A percentile compares a stretch with the other conserved stretches of the same genome.
Evolutionary conservation across 306 rosid genomes (phyloP).

Genomic region (Ormosia emarginata): DNA sequence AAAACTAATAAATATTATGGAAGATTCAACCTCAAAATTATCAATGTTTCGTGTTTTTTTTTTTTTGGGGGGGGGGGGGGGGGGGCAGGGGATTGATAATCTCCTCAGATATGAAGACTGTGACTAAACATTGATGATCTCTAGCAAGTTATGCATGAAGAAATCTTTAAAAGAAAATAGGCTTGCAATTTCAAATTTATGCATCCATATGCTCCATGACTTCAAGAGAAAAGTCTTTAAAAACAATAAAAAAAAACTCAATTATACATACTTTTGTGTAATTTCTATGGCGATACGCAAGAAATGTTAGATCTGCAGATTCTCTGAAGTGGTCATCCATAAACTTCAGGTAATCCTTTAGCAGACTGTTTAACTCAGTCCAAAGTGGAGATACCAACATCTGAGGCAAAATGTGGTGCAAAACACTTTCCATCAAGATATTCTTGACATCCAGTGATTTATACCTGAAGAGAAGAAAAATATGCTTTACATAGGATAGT

Average conservation of each 20-base stretch:
- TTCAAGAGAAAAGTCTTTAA: slow-evolving; percentile 11
- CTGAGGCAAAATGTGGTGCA: slow-evolving; percentile 93
- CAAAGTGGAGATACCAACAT: slow-evolving; percentile 87
- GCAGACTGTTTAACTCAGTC: slow-evolving; percentile 58
- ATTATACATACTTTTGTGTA: slow-evolving; percentile 77
- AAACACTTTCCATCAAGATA: slow-evolving; percentile 81
- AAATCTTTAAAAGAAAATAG: neutral
- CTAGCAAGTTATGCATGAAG: neutral
- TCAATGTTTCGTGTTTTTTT: no score
- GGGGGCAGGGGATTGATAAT: neutral
- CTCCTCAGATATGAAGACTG: slow-evolving; percentile 1
- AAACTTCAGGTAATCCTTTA: slow-evolving; percentile 87
- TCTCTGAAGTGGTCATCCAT: slow-evolving; percentile 98
- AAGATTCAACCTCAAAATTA: neutral
- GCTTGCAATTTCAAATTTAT: slow-evolving; percentile 4
- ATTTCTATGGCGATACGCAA: slow-evolving; percentile 91
- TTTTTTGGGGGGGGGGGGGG: no score
- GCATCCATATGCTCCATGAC: slow-evolving; percentile 4
- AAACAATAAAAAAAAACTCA: neutral
- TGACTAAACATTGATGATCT: slow-evolving; percentile 6
- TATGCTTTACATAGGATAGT: neutral
- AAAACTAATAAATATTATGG: no score
- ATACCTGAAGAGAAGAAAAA: slow-evolving; percentile 58
- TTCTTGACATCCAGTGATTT: slow-evolving; percentile 88
- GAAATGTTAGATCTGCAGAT: slow-evolving; percentile 94